Evolutionary conservation across 2,329 filamentous ascomycete genomes (phyloP), one percentile per base, ranked within the genome.

Genomic region (Lecanoromycetidae sp.): DNA sequence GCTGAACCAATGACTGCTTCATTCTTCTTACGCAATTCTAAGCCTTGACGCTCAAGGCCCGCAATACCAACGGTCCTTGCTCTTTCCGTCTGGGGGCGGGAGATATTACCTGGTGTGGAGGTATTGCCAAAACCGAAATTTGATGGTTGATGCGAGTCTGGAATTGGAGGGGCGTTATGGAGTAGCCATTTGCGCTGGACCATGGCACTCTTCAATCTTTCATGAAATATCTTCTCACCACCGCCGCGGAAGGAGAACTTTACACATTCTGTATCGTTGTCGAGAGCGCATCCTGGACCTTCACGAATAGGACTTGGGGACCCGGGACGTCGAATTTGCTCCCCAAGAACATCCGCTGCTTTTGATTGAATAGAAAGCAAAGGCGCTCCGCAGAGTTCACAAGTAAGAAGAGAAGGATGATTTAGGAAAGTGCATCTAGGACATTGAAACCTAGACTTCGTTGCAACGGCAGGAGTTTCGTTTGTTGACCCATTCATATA

Each of bases 181-280:
- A 95, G 72, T 3, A 98, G 74, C 91, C 91, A 98, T 70, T 96
- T 96, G 12, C 91, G 78, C 63, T 98, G 91, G 2, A 87, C 80
- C 64, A 96, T 76, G 7, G 87, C 84, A 5, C 80, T 80, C 59
- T 94, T 96, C 2, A 98, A 71, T 39, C 88, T 76, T 57, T 96
- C 91, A 55, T 84, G 80, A 54, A 98, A 94, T 5, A 87, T 82
- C 64, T 87, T 90, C 51, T 88, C 90, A 0, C 91, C 91, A 2
- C 90, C 88, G 27, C 72, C 77, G 26, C 91, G 81, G 57, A 98
- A 98, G 0, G 91, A 96, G 32, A 98, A 69, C 61, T 95, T 98
- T 57, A 96, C 78, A 53, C 76, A 82, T 54, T 93, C 86, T 2
- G 73, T 74, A 3, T 74, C 76, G 42, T 87, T 80, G 3, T 71